These are phyloP conservation scores for Epithele typhae DNA, from an alignment of 768 basidiomycete genomes.

Conservation along the genomic window DNA sequence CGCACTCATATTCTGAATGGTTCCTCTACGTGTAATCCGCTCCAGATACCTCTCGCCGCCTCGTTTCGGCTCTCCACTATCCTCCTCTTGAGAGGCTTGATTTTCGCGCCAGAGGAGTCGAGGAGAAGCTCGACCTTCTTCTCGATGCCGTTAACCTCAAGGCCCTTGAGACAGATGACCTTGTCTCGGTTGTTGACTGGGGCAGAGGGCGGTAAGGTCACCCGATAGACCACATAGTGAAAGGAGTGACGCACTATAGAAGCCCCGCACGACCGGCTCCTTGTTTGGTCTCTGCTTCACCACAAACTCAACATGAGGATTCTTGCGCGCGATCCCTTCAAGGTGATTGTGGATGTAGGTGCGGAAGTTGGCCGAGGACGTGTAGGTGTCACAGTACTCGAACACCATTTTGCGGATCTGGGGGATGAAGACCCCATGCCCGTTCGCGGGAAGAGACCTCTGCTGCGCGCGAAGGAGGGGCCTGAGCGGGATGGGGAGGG, in stretches of 20 bases:
- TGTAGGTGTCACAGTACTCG: conserved; percentile 83
- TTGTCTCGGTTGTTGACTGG: conserved; percentile 86
- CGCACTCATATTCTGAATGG: conserved; percentile 46
- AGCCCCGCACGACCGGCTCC: conserved; percentile 79
- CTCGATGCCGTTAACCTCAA: conserved; percentile 69
- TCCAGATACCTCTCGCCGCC: conserved; percentile 86
- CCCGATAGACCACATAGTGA: background rate
- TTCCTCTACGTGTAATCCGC: conserved; percentile 77
- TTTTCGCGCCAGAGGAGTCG: conserved; percentile 84
- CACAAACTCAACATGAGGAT: conserved; percentile 85
- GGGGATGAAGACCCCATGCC: conserved; percentile 69
- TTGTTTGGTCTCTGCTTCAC: conserved; percentile 69
- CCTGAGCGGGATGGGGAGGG: conserved; percentile 24
- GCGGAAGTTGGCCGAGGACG: conserved; percentile 69
- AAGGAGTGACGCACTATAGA: conserved; percentile 41
- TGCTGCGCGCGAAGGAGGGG: conserved; percentile 44
- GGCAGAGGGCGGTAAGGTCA: conserved; percentile 8
- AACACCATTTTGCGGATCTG: conserved; percentile 84
- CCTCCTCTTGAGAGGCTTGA: conserved; percentile 68
- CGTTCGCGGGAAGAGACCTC: conserved; percentile 65
- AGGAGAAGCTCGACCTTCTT: conserved; percentile 80
- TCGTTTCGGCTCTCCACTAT: conserved; percentile 77
- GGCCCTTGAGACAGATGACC: conserved; percentile 74
- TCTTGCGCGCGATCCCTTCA: conserved; percentile 57
- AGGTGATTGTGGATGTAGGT: conserved; percentile 62